Evolutionary conservation across 768 basidiomycete genomes (phyloP).

Genomic region (Suillus bovinus): DNA sequence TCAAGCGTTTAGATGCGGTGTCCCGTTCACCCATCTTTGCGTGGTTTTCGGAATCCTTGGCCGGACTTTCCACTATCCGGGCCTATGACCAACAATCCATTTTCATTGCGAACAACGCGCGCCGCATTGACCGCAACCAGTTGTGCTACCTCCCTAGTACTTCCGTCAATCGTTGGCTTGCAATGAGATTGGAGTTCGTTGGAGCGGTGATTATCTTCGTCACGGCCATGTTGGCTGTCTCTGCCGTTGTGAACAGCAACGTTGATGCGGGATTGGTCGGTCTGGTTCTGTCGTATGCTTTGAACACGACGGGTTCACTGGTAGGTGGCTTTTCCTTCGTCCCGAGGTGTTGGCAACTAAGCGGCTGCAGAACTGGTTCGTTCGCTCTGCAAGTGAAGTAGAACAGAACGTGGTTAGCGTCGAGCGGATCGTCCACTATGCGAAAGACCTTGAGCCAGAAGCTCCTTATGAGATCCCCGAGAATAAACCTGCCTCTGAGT

Average conservation of each 20-base stretch:
- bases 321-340: conserved; percentile 40
- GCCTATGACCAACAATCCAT: conserved; percentile 71
- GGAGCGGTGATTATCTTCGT: conserved; percentile 79
- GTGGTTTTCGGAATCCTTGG: conserved; percentile 78
- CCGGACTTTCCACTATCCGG: conserved; percentile 80
- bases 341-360: conserved; percentile 9
- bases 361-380: conserved; percentile 68
- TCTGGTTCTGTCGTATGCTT: conserved; percentile 79
- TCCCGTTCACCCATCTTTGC: conserved; percentile 91
- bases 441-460: conserved; percentile 65
- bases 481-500: conserved; percentile 49
- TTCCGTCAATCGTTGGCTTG: conserved; percentile 81
- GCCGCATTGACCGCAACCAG: conserved; percentile 83
- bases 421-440: conserved; percentile 85
- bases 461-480: conserved; percentile 71
- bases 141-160: conserved; percentile 74
- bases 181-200: conserved; percentile 80
- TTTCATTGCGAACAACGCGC: conserved; percentile 69
- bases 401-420: conserved; percentile 91
- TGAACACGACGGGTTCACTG: conserved; percentile 81
- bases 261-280: conserved; percentile 90
- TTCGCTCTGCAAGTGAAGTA: conserved; percentile 81
- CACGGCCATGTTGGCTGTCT: conserved; percentile 65
- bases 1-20: conserved; percentile 86
- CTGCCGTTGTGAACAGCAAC: conserved; percentile 69